phyloP scores from a whole-genome alignment of 352 stramenopile species.

The Globisporangium nunn region DNA sequence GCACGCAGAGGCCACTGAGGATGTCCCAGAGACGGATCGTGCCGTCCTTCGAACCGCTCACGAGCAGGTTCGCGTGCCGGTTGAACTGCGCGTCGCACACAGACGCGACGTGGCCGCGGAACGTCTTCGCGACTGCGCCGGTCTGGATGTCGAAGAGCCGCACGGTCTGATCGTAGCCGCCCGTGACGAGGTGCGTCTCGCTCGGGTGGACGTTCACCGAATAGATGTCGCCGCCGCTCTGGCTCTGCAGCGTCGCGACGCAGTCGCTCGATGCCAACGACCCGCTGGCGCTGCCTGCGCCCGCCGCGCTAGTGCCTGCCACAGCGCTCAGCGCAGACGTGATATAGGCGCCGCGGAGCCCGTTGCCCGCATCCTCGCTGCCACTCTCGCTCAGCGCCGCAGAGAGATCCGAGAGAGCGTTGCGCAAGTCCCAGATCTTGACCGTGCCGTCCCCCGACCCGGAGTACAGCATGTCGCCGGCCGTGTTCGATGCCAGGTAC shows the following conservation, averaged over 20 bases:
- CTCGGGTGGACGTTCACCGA: conserved; percentile 80
- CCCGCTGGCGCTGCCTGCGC: background rate
- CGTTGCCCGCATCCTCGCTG: conserved; percentile 30
- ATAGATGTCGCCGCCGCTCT: conserved; percentile 63
- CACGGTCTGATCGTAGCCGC: conserved; percentile 84
- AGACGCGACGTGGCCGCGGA: conserved; percentile 69
- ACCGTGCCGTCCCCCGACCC: conserved; percentile 78
- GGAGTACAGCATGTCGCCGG: conserved; percentile 65
- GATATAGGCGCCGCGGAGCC: conserved; percentile 22
- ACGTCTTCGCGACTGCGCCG: conserved; percentile 63
- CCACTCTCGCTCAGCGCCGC: conserved; percentile 30
- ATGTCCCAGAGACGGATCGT: conserved; percentile 86
- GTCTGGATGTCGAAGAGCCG: conserved; percentile 81
- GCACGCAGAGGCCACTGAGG: conserved; percentile 79
- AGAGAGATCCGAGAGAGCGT: conserved; percentile 29
- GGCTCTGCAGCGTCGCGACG: conserved; percentile 44
- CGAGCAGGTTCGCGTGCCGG: conserved; percentile 78
- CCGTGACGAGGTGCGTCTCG: conserved; percentile 83
- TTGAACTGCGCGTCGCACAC: conserved; percentile 88
- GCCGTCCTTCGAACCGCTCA: conserved; percentile 82
- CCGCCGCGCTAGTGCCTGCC: too few species aligned
- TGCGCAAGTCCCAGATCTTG: conserved; percentile 82
- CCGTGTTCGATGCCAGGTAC: conserved; percentile 63
- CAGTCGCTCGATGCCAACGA: conserved; percentile 21
- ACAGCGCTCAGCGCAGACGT: background rate